Percentiles rank a stretch among this genome's conserved stretches.
Conservation (phyloP, 2,329 filamentous ascomycete species). For the Sporothrix sp. region DNA sequence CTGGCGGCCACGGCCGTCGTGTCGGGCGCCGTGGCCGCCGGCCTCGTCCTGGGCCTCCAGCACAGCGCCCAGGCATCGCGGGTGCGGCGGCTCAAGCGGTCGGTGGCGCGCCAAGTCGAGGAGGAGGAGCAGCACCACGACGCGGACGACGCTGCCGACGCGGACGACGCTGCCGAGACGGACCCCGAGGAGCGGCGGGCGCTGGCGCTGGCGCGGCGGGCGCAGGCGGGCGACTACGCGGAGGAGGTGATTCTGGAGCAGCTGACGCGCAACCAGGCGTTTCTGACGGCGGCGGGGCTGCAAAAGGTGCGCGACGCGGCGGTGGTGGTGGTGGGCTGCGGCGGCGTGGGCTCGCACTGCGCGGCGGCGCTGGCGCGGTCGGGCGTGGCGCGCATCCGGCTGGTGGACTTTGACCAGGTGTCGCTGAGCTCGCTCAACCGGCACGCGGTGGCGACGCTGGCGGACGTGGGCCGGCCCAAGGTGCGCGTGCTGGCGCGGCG, state of each 20-base stretch:
- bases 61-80: conserved; percentile 45
- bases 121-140: conserved; percentile 19
- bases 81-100: conserved; percentile 48
- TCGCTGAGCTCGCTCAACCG: conserved; percentile 88
- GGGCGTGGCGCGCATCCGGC: conserved; percentile 74
- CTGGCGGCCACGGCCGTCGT: conserved; percentile 61
- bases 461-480: conserved; percentile 88
- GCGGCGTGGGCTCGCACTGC: conserved; percentile 90
- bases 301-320: conserved; percentile 70
- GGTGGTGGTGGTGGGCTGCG: conserved; percentile 83
- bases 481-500: conserved; percentile 73
- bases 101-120: conserved; percentile 34
- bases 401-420: conserved; percentile 97
- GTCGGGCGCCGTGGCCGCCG: conserved; percentile 51
- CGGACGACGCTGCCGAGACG: conserved; percentile 36
- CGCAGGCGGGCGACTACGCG: conserved; percentile 54
- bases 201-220: conserved; percentile 47
- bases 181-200: conserved; percentile 54
- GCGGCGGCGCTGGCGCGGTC: conserved; percentile 77
- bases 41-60: conserved; percentile 53
- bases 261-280: conserved; percentile 83
- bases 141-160: not conserved
- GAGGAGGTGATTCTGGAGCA: conserved; percentile 88
- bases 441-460: conserved; percentile 89
- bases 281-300: conserved; percentile 75